Conservation (phyloP, 2,329 filamentous ascomycete genomes). For the Immersiporthe knoxdaviesiana region DNA sequence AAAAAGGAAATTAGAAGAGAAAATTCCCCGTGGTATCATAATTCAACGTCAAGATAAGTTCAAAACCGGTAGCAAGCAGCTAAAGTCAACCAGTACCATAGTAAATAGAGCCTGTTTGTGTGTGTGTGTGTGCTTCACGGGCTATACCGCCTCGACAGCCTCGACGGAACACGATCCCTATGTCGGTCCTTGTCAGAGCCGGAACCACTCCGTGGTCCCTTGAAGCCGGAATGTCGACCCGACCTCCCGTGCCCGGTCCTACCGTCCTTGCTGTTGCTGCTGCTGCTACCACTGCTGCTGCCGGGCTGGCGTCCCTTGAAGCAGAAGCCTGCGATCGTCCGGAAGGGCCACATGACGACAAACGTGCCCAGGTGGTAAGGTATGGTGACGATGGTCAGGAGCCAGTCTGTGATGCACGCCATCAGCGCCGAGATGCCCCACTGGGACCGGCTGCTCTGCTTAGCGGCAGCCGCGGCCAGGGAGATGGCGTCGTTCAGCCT, state of each 20-base stretch:
- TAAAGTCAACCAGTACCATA: neutral
- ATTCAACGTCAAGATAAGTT: neutral
- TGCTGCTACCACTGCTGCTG: too few relatives aligned
- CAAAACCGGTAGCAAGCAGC: neutral
- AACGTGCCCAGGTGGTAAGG: slow-evolving; percentile 47
- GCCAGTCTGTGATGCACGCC: slow-evolving; percentile 43
- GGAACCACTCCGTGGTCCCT: slow-evolving; percentile 34
- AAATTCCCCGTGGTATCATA: slow-evolving; percentile 6
- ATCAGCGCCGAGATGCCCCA: slow-evolving; percentile 39
- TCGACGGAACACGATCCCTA: slow-evolving; percentile 31
- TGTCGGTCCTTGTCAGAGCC: slow-evolving; percentile 42
- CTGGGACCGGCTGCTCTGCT: slow-evolving; percentile 44
- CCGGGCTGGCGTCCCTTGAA: slow-evolving; percentile 34
- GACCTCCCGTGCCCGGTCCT: slow-evolving; percentile 30
- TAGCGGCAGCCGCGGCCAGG: slow-evolving; percentile 76
- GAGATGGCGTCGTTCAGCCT: slow-evolving; percentile 77
- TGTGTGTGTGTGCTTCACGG: slow-evolving; percentile 13
- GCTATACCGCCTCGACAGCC: slow-evolving; percentile 30
- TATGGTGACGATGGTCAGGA: slow-evolving; percentile 42
- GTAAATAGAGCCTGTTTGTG: too few relatives aligned
- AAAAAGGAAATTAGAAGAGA: neutral
- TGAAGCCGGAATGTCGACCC: slow-evolving; percentile 31
- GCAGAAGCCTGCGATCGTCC: slow-evolving; percentile 42
- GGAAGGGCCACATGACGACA: slow-evolving; percentile 49
- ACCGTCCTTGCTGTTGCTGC: slow-evolving; percentile 35